Percentiles rank a stretch among this genome's conserved stretches.
phyloP scores from a whole-genome alignment of 257 asterid species.

The Schizonepeta tenuifolia region DNA sequence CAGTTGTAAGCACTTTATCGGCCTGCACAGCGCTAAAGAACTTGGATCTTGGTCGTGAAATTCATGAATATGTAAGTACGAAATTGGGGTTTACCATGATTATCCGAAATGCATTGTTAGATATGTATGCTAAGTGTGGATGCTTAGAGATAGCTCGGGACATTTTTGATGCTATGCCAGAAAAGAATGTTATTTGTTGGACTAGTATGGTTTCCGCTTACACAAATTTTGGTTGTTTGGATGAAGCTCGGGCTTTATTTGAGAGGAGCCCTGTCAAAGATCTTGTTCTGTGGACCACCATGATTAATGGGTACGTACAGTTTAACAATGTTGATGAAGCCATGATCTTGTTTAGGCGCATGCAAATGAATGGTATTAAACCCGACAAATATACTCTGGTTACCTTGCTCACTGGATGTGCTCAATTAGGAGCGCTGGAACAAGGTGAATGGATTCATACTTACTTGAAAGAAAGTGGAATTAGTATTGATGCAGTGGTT shows the following conservation, averaged over 20 bases:
- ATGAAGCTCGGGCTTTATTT: slow-evolving; percentile 72
- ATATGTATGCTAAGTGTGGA: slow-evolving; percentile 95
- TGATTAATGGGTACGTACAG: slow-evolving; percentile 85
- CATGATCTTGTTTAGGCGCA: slow-evolving; percentile 57
- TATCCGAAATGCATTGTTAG: slow-evolving; percentile 73
- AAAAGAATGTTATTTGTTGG: slow-evolving; percentile 78
- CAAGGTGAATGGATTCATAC: slow-evolving; percentile 80
- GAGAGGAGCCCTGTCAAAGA: slow-evolving; percentile 68
- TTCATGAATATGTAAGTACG: slow-evolving; percentile 58
- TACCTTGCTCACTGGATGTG: slow-evolving; percentile 81
- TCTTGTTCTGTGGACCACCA: slow-evolving; percentile 82
- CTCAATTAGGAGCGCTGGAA: slow-evolving; percentile 74
- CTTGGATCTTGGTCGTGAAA: slow-evolving; percentile 69
- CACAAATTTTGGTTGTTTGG: slow-evolving; percentile 55
- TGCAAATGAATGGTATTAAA: slow-evolving; percentile 67
- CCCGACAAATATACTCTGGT: slow-evolving; percentile 89
- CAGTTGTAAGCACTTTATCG: slow-evolving; percentile 76
- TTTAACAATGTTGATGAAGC: slow-evolving; percentile 78
- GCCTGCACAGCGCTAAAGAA: slow-evolving; percentile 72
- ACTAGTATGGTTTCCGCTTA: slow-evolving; percentile 84
- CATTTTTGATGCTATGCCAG: slow-evolving; percentile 60
- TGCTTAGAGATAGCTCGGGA: slow-evolving; percentile 60
- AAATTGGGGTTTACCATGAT: slow-evolving; percentile 55
- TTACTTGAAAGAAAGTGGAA: slow-evolving; percentile 55
- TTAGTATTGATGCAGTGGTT: slow-evolving; percentile 62